Percentiles rank a stretch among this genome's conserved stretches.
Conservation (phyloP, 164 flowering plant genomes). For the Piper betle region DNA sequence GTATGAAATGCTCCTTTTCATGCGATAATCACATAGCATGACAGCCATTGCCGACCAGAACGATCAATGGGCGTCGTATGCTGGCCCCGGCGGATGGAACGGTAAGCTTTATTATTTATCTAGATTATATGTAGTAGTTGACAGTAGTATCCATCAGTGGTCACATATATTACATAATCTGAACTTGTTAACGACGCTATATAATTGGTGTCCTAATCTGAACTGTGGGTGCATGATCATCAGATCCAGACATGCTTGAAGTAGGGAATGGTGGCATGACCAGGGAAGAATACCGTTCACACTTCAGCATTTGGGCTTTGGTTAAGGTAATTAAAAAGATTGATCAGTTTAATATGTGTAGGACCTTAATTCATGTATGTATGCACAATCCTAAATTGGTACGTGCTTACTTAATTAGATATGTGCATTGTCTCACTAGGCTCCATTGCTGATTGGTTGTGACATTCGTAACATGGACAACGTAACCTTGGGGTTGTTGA, state of each 20-base stretch:
- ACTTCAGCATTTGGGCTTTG: conserved; percentile 88
- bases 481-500: conserved; percentile 29
- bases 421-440: conserved; percentile 16
- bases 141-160: too few relatives aligned
- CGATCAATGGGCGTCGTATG: conserved; percentile 61
- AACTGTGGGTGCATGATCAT: not conserved
- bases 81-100: conserved; percentile 78
- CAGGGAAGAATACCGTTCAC: conserved; percentile 58
- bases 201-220: too few relatives aligned
- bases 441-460: conserved; percentile 72
- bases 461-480: conserved; percentile 42
- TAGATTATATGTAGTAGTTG: not conserved
- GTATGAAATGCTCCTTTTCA: not conserved
- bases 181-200: too few relatives aligned
- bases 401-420: not conserved
- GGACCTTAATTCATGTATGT: not conserved
- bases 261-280: conserved; percentile 91
- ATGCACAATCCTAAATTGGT: not conserved
- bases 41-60: conserved; percentile 45
- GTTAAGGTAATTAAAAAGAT: conserved; percentile 28
- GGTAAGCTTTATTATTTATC: conserved; percentile 22
- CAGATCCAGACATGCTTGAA: conserved; percentile 92
- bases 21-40: conserved; percentile 27
- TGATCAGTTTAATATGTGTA: not conserved
- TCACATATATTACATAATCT: too few relatives aligned